Base-by-base conservation (phyloP, 352 stramenopile species). In the Blastocystis sp. region DNA sequence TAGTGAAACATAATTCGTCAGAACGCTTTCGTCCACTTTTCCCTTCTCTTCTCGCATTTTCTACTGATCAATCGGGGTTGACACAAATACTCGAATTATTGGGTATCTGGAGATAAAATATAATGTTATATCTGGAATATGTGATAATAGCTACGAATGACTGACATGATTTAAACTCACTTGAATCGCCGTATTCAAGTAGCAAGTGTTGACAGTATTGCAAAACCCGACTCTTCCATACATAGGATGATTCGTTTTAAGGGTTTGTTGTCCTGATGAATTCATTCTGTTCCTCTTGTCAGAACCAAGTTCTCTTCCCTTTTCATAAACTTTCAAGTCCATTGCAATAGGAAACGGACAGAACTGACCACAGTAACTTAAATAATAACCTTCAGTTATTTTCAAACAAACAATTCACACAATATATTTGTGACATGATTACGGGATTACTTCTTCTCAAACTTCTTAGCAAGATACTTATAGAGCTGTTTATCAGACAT, bases 401-500 rank as follows among this genome's bases (percentile, higher is more conserved):
- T 32, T n/a, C 12, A 3, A 61, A 61, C 19, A 61, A n/a, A 61
- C 19, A 61, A 61, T 32, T 61, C 19, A n/a, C 3, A 61, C 12
- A 32, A 46, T 46, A 9, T 46, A 2, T 7, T 14, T 61, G 27
- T 32, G 54, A 61, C 54, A 61, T 32, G 19, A 61, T 61, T 32
- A 61, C 27, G 54, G 54, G 54, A 61, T 77, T 81, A 81, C 71
- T 81, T 81, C 71, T 81, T 81, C 27, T 61, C 71, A 24, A 65
- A 81, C 27, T 59, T 81, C 71, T 81, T 81, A 29, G 56, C 27
- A 29, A 81, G 51, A 27, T 81, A 59, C 46, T 87, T 87, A 27
- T 57, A 77, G 21, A 87, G 56, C 46, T 85, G 56, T 35, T 85
- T 85, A 35, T 85, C 74, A 2, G 74, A 85, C 74, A 85, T 85